Evolutionary conservation across 805 yeast genomes (phyloP).

Genomic region (Wickerhamomyces ciferrii): DNA sequence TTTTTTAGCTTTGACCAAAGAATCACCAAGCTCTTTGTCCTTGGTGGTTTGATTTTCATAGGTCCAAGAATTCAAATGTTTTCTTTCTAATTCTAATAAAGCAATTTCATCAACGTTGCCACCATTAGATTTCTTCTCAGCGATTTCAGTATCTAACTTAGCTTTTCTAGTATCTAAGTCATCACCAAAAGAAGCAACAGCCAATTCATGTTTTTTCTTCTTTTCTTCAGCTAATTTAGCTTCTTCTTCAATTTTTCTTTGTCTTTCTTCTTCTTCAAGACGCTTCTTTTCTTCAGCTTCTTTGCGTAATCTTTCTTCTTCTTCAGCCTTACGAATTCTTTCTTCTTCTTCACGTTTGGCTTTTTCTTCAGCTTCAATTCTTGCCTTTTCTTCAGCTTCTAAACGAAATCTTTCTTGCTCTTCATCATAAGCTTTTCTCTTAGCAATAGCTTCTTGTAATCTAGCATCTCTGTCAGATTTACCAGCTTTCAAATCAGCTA

Average conservation of each 20-base stretch:
- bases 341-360: constrained; percentile 7
- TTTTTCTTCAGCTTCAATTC: constrained; percentile 8
- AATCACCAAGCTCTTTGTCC: neutral
- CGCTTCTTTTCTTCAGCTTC: neutral
- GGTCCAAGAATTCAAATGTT: neutral
- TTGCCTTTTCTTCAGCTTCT: constrained; percentile 11
- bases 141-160: neutral
- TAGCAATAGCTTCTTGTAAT: constrained; percentile 16
- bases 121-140: neutral
- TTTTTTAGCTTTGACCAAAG: neutral
- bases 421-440: constrained; percentile 17
- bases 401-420: constrained; percentile 10
- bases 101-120: neutral
- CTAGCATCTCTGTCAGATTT: constrained; percentile 16
- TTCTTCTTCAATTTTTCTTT: constrained; percentile 3
- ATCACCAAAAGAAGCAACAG: neutral
- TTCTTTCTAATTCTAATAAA: neutral
- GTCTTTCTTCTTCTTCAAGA: constrained; percentile 10
- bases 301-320: constrained; percentile 62
- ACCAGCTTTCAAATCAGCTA: constrained; percentile 17
- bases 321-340: constrained; percentile 84
- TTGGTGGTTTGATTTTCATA: neutral
- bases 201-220: constrained; percentile 3
- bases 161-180: neutral
- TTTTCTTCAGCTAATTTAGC: constrained; percentile 9